Evolutionary conservation across 75 land plant genomes (phyloP), one percentile per base, ranked within the genome.

Genomic region (Chamaecyparis obtusa): DNA sequence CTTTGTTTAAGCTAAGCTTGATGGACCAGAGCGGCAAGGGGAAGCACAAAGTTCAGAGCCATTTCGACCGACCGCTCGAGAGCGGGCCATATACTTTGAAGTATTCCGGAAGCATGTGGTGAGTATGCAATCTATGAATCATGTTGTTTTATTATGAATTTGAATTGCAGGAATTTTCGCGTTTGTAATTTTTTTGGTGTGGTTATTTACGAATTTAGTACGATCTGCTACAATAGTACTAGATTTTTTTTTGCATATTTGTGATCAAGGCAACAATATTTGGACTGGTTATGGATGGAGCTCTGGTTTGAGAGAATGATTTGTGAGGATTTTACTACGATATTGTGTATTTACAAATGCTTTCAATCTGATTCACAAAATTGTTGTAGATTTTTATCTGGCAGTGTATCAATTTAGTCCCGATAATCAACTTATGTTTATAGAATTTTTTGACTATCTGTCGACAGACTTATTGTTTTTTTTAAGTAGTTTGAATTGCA

Each of bases 71-170:
- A 16, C 87, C 93, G 5, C 89, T 92, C 3, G 93, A 91, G 76
- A 91, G 93, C 57, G 93, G 92, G 24, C 93, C 93, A 71, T 92
- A 92, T 84, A 92, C 93, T 39, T 87, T 92, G 56, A 92, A 92
- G 86, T 92, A 92, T 56, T 78, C 85, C 64, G 93, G 93, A 32
- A 91, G 93, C 86, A 92, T 92, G 97, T 96, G 97, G 97, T 93
- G 60, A 84, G 93, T 89, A 75, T 36, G 15, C 24, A 7, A 5
- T 32, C 5, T 37, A 24, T 9, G 36, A 37, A 21, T 78, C 39
- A 16, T 5, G 6, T 64, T 64, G 24, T 21, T 57, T 57, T 21
- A 17, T 57, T 57, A 14, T 21, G 19, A 17, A 5, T 16, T 77
- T 77, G 7, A 77, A 17, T 77, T 77, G 27, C 27, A 37, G 35